These are phyloP conservation scores for Fusarium mexicanum DNA, from an alignment of 2,329 filamentous ascomycete species.

Conservation along the genomic window DNA sequence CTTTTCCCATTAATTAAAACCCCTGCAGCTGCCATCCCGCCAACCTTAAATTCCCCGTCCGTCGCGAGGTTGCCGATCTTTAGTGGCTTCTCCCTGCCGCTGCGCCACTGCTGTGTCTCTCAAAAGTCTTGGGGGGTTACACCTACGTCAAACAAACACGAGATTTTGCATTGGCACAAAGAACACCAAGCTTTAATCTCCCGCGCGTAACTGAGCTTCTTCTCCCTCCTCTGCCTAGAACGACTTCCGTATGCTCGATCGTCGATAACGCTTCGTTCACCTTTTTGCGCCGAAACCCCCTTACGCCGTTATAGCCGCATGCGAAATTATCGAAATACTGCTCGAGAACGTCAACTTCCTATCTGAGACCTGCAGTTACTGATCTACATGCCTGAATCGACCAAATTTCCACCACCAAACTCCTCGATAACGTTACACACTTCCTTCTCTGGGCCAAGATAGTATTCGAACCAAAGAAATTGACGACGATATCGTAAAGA, in stretches of 20 bases:
- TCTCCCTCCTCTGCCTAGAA: neutral
- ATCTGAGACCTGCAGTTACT: conserved; percentile 17
- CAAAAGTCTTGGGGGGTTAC: conserved; percentile 15
- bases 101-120: conserved; percentile 33
- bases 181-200: conserved; percentile 29
- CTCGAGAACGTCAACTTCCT: conserved; percentile 26
- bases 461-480: conserved; percentile 1
- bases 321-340: conserved; percentile 19
- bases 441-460: conserved; percentile 2
- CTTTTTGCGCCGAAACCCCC: conserved; percentile 2
- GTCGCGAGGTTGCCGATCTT: conserved; percentile 26
- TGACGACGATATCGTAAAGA: conserved; percentile 2
- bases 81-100: conserved; percentile 19
- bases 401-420: neutral
- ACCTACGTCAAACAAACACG: conserved; percentile 37
- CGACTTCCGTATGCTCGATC: neutral
- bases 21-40: conserved; percentile 34
- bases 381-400: conserved; percentile 16
- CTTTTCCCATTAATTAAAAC: conserved; percentile 12
- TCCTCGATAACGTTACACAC: neutral
- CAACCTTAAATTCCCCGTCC: conserved; percentile 33
- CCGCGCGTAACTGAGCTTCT: neutral
- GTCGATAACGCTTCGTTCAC: neutral
- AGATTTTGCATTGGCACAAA: conserved; percentile 37
- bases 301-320: conserved; percentile 8